Evolutionary conservation across 1,284 basidiomycete species (phyloP).

Genomic region (Puccinia coronata): DNA sequence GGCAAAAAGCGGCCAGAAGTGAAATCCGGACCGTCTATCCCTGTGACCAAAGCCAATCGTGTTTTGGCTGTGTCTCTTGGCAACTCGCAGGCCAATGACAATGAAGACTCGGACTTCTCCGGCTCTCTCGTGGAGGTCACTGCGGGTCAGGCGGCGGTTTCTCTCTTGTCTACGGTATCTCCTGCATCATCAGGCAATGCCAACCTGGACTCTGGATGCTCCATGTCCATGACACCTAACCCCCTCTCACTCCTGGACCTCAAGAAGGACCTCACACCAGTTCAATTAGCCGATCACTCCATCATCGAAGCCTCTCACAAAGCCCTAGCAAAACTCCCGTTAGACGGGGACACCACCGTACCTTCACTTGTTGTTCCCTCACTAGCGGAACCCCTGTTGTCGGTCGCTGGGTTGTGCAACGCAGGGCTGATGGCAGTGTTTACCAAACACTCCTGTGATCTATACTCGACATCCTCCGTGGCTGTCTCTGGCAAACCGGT

Average conservation of each 20-base stretch:
- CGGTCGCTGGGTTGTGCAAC: neutral
- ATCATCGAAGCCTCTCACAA: neutral
- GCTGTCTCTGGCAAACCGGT: neutral
- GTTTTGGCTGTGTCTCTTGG: neutral
- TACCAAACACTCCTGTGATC: neutral
- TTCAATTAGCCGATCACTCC: neutral
- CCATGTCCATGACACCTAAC: slow-evolving; percentile 13
- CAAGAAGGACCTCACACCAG: neutral
- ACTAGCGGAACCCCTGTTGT: neutral
- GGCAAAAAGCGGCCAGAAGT: neutral
- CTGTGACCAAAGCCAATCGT: neutral
- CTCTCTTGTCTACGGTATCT: neutral
- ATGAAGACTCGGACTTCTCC: neutral
- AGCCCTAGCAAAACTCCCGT: neutral
- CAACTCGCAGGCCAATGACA: neutral
- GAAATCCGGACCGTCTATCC: too few relatives aligned
- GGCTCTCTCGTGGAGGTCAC: neutral
- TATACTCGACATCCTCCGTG: neutral
- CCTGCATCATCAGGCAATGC: neutral
- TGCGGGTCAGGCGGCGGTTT: too few relatives aligned
- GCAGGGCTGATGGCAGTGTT: neutral
- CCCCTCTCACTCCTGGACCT: neutral
- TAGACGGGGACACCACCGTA: neutral
- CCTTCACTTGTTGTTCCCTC: neutral
- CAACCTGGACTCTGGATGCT: slow-evolving; percentile 10